Evolutionary conservation across 139 green algal genomes (phyloP), one percentile per base, ranked within the genome.

Genomic region (Tetraselmis chui): DNA sequence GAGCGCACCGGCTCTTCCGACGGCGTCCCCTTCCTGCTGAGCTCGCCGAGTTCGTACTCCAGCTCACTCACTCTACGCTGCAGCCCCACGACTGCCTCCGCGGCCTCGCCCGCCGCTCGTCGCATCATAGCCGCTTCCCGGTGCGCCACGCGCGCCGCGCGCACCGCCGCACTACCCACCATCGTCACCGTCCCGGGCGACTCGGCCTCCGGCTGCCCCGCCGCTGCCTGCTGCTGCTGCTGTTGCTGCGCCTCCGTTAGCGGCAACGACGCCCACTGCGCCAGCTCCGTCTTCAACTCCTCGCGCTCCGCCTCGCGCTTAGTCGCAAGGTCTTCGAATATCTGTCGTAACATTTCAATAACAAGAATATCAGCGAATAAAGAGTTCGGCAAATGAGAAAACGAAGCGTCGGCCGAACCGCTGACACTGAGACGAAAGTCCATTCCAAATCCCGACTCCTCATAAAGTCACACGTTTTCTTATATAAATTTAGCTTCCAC

Each of bases 281-380:
- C 59, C 1, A 67, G 11, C 0, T 24, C 59, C 31, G 25, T 32
- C 23, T 29, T 59, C 23, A 83, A 29, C 59, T 83, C 45, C 28
- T 30, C 29, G 45, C 76, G 45, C 27, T 59, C 80, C 25, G 18
- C 24, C 29, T 83, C 29, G 31, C 45, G 45, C 45, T 67, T 67
- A 5, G 45, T 77, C 29, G 78, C 59, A 74, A 84, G 32, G 30
- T 79, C 80, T 26, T 84, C 76, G 1, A 84, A 75, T 75, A 84
- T 30, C 75, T 84, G 67, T n/a, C n/a, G n/a, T n/a, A n/a, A n/a
- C n/a, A n/a, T n/a, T n/a, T n/a, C n/a, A n/a, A n/a, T n/a, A n/a
- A n/a, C n/a, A n/a, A n/a, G n/a, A n/a, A n/a, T n/a, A n/a, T n/a
- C n/a, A n/a, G n/a, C n/a, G n/a, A n/a, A n/a, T n/a, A n/a, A n/a